Evolutionary conservation across 2,329 filamentous ascomycete species (phyloP).

Genomic region (Trichophyton schoenleinii): DNA sequence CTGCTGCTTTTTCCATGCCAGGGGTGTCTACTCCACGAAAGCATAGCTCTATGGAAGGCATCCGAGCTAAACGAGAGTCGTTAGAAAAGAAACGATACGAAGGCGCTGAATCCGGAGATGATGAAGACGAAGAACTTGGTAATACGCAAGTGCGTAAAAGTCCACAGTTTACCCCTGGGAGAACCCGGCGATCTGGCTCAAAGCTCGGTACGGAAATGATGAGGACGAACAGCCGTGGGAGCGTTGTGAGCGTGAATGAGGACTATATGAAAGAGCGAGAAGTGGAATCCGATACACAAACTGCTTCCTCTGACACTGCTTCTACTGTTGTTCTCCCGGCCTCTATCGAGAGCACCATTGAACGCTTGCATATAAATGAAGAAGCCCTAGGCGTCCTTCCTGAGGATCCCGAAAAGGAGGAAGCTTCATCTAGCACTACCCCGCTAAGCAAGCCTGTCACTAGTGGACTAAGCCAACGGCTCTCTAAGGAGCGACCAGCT

Average conservation of each 20-base stretch:
- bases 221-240: constrained; percentile 88
- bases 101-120: constrained; percentile 76
- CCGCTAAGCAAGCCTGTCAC: not conserved
- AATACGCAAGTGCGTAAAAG: constrained; percentile 38
- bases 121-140: constrained; percentile 85
- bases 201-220: constrained; percentile 97
- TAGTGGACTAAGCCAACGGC: not conserved
- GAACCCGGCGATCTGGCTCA: constrained; percentile 52
- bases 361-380: constrained; percentile 24
- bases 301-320: constrained; percentile 13
- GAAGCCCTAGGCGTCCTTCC: constrained; percentile 20
- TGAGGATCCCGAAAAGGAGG: constrained; percentile 19
- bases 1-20: constrained; percentile 45
- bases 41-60: constrained; percentile 59
- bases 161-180: constrained; percentile 37
- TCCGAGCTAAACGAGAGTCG: constrained; percentile 61
- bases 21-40: constrained; percentile 42
- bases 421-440: constrained; percentile 2
- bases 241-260: constrained; percentile 43
- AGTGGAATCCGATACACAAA: constrained; percentile 14
- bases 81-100: constrained; percentile 61
- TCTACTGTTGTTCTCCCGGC: not conserved
- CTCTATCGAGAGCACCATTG: constrained; percentile 22
- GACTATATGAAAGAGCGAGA: constrained; percentile 21
- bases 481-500: not conserved